Evolutionary conservation across 2,329 filamentous ascomycete genomes (phyloP), one percentile per base, ranked within the genome.

Genomic region (Penicillium sp.): DNA sequence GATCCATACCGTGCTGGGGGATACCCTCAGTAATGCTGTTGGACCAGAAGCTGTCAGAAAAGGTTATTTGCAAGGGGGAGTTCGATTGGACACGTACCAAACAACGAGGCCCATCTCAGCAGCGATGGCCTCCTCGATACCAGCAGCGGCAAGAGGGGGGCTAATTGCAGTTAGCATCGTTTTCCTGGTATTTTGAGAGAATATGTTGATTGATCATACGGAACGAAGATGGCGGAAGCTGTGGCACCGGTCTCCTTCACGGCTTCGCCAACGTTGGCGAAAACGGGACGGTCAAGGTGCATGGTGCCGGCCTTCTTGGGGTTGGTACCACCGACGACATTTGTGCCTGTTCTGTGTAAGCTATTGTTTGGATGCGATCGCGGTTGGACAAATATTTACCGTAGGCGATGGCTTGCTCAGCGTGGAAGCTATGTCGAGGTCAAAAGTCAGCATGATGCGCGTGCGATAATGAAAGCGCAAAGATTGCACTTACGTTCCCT

Each of bases 301-400:
- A 86, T 88, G 71, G 86, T 81, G 73, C 94, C 94, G 67, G 94
- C 94, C 84, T 99, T 99, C 86, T 96, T 97, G 75, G 94, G 94
- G 83, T 97, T 97, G 74, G 93, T 97, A 75, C 94, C 94, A 78
- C 94, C 94, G 67, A 99, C 92, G 67, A 99, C 91, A 77, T 96
- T 93, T 71, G 94, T 99, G 77, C 93, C 91, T 95, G 71, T 62
- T 52, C 37, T 52, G 54, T 61, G 66, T 77, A 54, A 62, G 59
- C 59, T 57, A 40, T 51, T 49, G 48, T 59, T 52, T 58, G 33
- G 37, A 50, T 42, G 58, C 50, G 57, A 61, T 63, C 57, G 55
- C 53, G 60, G 62, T 29, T 56, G 60, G 63, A 62, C 57, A 56
- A 60, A 53, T 61, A 41, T 69, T 75, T 90, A 95, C 91, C 94